A percentile compares a stretch with the other conserved stretches of the same genome.
These are phyloP conservation scores for Escovopsis sp. DNA, from an alignment of 2,329 filamentous ascomycete species.

Conservation along the genomic window DNA sequence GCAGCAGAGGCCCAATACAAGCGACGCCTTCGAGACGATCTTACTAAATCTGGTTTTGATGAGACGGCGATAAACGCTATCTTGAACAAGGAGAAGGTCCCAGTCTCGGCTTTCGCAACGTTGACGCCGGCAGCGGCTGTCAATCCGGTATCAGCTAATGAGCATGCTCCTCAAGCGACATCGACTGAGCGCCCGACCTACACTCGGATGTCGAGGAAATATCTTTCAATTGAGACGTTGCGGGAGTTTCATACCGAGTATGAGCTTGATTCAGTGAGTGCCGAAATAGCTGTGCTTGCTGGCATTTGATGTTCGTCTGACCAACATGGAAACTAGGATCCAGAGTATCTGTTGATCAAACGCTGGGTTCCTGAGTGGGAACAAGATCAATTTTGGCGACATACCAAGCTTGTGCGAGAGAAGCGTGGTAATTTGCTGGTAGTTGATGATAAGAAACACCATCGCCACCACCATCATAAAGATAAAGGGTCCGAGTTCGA, in stretches of 20 bases:
- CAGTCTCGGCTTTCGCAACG: constrained; percentile 14
- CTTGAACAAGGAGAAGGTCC: constrained; percentile 38
- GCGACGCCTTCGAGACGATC: constrained; percentile 39
- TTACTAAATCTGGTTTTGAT: constrained; percentile 42
- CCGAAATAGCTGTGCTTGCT: neutral
- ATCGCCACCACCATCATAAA: constrained; percentile 14
- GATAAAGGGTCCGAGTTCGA: constrained; percentile 31
- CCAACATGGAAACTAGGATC: constrained; percentile 31
- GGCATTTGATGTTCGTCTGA: constrained; percentile 16
- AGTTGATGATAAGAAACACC: constrained; percentile 31
- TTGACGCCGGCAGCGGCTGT: neutral
- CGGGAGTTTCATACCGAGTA: constrained; percentile 40
- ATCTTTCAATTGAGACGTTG: constrained; percentile 49
- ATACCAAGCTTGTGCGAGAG: constrained; percentile 51
- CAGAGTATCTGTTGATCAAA: constrained; percentile 59
- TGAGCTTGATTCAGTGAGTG: constrained; percentile 39
- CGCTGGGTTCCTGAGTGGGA: constrained; percentile 57
- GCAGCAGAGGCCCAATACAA: constrained; percentile 39
- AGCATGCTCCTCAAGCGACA: neutral
- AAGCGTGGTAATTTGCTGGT: constrained; percentile 31
- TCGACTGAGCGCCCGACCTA: constrained; percentile 34
- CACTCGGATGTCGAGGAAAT: constrained; percentile 46
- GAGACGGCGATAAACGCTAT: constrained; percentile 45
- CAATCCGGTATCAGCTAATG: neutral
- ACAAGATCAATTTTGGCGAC: constrained; percentile 57